Conservation (phyloP, 1,139 yeast species). For the Geotrichum cucujoidarum region DNA sequence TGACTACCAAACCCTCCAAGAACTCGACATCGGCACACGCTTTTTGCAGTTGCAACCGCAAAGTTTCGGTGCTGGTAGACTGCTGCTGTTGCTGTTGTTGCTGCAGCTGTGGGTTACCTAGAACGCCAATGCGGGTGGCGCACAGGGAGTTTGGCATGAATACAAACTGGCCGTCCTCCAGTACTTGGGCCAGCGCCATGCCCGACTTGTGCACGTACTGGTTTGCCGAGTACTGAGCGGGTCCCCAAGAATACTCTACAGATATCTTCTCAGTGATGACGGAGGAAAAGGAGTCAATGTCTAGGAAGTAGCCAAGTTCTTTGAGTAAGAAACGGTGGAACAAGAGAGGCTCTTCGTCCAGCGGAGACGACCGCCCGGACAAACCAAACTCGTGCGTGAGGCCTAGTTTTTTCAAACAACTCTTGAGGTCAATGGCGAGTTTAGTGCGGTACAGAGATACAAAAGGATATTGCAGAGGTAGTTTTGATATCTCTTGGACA, state of each 20-base stretch:
- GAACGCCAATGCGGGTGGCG: constrained; percentile 23
- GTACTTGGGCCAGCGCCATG: constrained; percentile 78
- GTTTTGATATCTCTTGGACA: constrained; percentile 74
- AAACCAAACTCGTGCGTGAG: not conserved
- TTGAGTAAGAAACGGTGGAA: constrained; percentile 61
- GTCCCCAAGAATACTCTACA: constrained; percentile 68
- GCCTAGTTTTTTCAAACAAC: not conserved
- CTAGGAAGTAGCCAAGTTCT: constrained; percentile 69
- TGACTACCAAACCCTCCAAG: not conserved
- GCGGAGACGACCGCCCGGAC: not conserved
- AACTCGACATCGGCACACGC: not conserved
- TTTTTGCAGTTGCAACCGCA: not conserved
- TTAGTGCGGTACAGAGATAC: constrained; percentile 73
- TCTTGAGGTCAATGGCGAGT: constrained; percentile 34
- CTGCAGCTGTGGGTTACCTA: not conserved
- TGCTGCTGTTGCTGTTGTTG: not conserved
- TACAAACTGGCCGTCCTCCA: constrained; percentile 75
- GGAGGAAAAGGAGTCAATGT: constrained; percentile 56
- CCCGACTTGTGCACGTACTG: constrained; percentile 92
- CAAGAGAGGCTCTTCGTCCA: constrained; percentile 46
- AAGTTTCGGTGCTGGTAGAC: not conserved
- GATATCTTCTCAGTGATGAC: constrained; percentile 38
- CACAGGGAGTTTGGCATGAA: constrained; percentile 41
- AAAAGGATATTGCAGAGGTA: constrained; percentile 63
- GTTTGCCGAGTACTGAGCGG: constrained; percentile 35